phyloP scores from a whole-genome alignment of 2,329 filamentous ascomycete genomes.

The Domatiomyces catenatus region DNA sequence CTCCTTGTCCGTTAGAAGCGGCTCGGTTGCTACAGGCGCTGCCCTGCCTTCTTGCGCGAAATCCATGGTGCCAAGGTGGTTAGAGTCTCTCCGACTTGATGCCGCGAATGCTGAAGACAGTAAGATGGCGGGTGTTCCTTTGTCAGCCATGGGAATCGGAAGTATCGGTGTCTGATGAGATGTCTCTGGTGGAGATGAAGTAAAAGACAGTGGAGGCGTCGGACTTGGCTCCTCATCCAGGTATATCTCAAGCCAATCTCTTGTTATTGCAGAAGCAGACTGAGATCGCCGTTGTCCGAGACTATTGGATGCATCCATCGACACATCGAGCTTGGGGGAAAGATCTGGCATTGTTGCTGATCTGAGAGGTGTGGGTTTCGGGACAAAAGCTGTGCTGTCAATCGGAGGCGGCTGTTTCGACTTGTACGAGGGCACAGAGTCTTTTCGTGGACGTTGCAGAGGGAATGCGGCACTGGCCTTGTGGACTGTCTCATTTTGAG shows the following conservation, averaged over 20 bases:
- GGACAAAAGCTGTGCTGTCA: constrained; percentile 1
- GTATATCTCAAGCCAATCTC: constrained; percentile 9
- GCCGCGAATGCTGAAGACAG: background rate
- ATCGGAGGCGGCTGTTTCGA: constrained; percentile 14
- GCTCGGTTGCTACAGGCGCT: background rate
- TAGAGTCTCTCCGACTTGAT: background rate
- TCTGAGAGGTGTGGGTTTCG: background rate
- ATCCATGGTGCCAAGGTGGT: background rate
- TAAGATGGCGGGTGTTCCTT: background rate
- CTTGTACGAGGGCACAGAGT: constrained; percentile 11
- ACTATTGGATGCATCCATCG: constrained; percentile 8
- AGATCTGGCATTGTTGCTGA: constrained; percentile 7
- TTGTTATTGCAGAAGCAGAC: constrained; percentile 6
- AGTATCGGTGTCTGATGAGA: background rate
- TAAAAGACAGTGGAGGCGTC: background rate
- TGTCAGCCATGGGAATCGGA: background rate
- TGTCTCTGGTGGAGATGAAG: background rate
- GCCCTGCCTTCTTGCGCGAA: background rate
- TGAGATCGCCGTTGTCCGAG: constrained; percentile 12
- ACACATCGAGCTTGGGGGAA: constrained; percentile 6
- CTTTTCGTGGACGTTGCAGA: background rate
- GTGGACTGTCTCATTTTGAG: background rate
- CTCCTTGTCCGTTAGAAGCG: background rate
- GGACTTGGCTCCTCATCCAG: constrained; percentile 10
- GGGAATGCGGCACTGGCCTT: background rate